Conservation (phyloP, 2,329 filamentous ascomycete species). For the Fusarium circinatum region DNA sequence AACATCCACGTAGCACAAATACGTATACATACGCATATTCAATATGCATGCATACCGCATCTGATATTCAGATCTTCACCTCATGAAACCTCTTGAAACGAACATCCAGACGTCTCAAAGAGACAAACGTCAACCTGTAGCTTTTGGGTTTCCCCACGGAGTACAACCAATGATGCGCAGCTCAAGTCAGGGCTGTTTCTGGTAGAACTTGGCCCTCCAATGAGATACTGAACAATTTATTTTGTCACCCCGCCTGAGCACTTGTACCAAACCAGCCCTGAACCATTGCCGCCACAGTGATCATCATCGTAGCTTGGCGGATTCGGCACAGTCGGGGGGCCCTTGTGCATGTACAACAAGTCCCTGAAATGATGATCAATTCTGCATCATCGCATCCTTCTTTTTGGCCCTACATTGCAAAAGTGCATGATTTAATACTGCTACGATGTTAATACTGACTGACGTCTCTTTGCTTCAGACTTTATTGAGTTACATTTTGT, state of each 20-base stretch:
- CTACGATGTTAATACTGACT: background rate
- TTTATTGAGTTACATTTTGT: background rate
- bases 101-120: slow-evolving; percentile 7
- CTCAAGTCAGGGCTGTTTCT: background rate
- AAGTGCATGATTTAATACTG: background rate
- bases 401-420: slow-evolving; percentile 4
- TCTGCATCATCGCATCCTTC: slow-evolving; percentile 14
- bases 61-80: background rate
- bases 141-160: slow-evolving; percentile 5
- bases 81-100: slow-evolving; percentile 34
- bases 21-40: slow-evolving; percentile 1
- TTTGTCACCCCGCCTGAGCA: background rate
- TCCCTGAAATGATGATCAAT: slow-evolving; percentile 34
- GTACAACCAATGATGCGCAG: slow-evolving; percentile 25
- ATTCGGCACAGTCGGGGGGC: slow-evolving; percentile 22
- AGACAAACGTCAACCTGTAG: slow-evolving; percentile 1
- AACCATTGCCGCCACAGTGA: slow-evolving; percentile 28
- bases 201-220: slow-evolving; percentile 1
- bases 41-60: background rate
- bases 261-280: slow-evolving; percentile 10
- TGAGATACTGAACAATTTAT: slow-evolving; percentile 2
- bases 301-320: slow-evolving; percentile 27
- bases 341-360: slow-evolving; percentile 9
- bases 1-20: slow-evolving; percentile 5
- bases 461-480: background rate